Percentiles rank a stretch among this genome's conserved stretches.
Conservation (phyloP, 1,139 yeast genomes). For the Nakaseomyces glabratus region DNA sequence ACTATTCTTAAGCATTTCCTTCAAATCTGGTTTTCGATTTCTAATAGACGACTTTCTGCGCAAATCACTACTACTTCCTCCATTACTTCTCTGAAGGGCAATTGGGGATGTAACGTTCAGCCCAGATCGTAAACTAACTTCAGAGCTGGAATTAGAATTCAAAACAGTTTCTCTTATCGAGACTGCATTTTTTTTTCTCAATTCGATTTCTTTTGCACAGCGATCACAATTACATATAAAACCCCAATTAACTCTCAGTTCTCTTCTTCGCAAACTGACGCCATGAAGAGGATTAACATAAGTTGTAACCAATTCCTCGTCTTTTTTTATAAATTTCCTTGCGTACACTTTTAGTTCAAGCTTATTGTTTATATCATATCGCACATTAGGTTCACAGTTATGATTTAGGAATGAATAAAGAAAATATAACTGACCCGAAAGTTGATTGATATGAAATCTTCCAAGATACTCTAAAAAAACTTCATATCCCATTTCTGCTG, state of each 20-base stretch:
- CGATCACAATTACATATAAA: slow-evolving; percentile 62
- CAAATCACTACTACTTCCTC: slow-evolving; percentile 1
- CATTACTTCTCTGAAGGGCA: not conserved
- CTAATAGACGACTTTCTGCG: slow-evolving; percentile 31
- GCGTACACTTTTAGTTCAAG: slow-evolving; percentile 53
- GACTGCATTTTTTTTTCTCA: slow-evolving; percentile 15
- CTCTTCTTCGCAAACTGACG: slow-evolving; percentile 55
- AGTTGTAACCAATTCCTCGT: slow-evolving; percentile 61
- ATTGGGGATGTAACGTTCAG: not conserved
- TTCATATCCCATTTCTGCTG: slow-evolving; percentile 37
- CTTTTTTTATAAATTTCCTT: slow-evolving; percentile 46
- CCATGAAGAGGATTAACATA: slow-evolving; percentile 64
- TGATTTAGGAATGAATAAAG: slow-evolving; percentile 69
- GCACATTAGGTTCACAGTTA: slow-evolving; percentile 63
- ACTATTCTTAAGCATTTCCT: slow-evolving; percentile 41
- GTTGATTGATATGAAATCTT: slow-evolving; percentile 62
- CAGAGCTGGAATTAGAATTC: slow-evolving; percentile 5
- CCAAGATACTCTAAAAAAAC: slow-evolving; percentile 59
- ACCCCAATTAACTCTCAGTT: slow-evolving; percentile 73
- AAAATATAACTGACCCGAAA: slow-evolving; percentile 54
- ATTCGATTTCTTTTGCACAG: slow-evolving; percentile 48
- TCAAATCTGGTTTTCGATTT: slow-evolving; percentile 36
- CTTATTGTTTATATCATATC: slow-evolving; percentile 43
- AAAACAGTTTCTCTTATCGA: slow-evolving; percentile 11
- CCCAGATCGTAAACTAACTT: slow-evolving; percentile 1